Base-by-base conservation (phyloP, 768 basidiomycete species). In the Leucocoprinus sp. region DNA sequence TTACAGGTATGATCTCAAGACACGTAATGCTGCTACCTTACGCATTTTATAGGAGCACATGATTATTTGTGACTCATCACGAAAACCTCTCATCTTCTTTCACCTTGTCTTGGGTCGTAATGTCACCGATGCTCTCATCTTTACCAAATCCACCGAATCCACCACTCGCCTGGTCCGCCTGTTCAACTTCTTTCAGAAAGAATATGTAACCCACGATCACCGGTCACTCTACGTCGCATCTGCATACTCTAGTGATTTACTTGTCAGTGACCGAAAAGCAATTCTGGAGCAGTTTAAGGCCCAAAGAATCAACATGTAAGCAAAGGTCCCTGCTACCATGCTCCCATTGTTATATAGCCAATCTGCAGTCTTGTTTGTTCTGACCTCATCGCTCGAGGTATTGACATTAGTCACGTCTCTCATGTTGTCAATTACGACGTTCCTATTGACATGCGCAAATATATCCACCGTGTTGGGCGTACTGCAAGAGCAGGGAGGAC, bases 401-500 rank as follows among this genome's bases (percentile, higher is more conserved):
- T 97, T 49, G 95, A 98, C 57, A 87, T 99, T 47, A 86, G 82
- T 48, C 80, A 90, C 52, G 90, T 98, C 26, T 78, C 82, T 2
- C 88, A 96, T 61, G 95, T 99, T 23, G 78, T 99, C 37, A 93
- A 84, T 57, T 98, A 99, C 61, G 96, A 99, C 59, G 82, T 80
- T 2, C 93, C 96, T 7, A 75, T 96, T n/a, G 96, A 98, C 60
- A 93, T 97, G 78, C 77, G 91, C 41, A 98, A 98, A 62, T 99
- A 99, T 57, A 89, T 99, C 8, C 96, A 99, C 62, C 84, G 96
- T 43, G 95, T 93, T 7, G 96, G 96, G 17, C 75, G 96, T 35
- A 98, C 96, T 4, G 96, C 96, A 2, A 76, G 96, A 41, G 96
- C 96, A 2, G 96, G 96, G 6, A 72, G 86, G 37, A 64, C 66